These are phyloP conservation scores for Sarocladiaceae sp. DNA, from an alignment of 2,329 filamentous ascomycete species.

Conservation along the genomic window DNA sequence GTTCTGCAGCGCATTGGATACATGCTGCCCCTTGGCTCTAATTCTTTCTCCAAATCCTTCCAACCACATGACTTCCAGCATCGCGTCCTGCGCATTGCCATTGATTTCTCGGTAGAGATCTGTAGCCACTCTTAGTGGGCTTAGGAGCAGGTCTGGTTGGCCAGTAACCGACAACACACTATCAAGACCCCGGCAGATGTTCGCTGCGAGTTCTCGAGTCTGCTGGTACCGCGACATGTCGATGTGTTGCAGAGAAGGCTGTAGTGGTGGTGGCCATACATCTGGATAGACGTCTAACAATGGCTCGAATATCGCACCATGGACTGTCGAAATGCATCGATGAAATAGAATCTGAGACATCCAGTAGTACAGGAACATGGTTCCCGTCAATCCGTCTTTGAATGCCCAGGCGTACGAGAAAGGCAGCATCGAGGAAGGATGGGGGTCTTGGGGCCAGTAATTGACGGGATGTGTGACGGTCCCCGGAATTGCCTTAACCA, in stretches of 20 bases:
- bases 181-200: slow-evolving; percentile 48
- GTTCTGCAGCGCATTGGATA: slow-evolving; percentile 33
- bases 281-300: slow-evolving; percentile 35
- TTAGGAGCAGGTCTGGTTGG: slow-evolving; percentile 42
- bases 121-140: slow-evolving; percentile 38
- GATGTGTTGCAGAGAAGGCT: slow-evolving; percentile 27
- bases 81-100: slow-evolving; percentile 32
- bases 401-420: slow-evolving; percentile 44
- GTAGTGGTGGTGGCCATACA: slow-evolving; percentile 34
- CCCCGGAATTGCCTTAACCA: slow-evolving; percentile 18
- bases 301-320: slow-evolving; percentile 35
- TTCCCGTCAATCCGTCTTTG: slow-evolving; percentile 36
- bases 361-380: slow-evolving; percentile 52
- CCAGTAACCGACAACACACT: slow-evolving; percentile 36
- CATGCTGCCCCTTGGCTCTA: slow-evolving; percentile 33
- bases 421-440: slow-evolving; percentile 27
- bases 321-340: slow-evolving; percentile 41
- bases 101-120: slow-evolving; percentile 38
- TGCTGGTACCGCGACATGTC: slow-evolving; percentile 40
- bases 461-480: slow-evolving; percentile 24
- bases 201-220: slow-evolving; percentile 39
- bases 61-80: slow-evolving; percentile 45
- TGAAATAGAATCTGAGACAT: slow-evolving; percentile 45
- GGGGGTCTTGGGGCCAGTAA: slow-evolving; percentile 36
- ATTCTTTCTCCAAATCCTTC: slow-evolving; percentile 38